Conservation (phyloP, 2,329 filamentous ascomycete genomes). For the Ceratocystis diversiconidia region DNA sequence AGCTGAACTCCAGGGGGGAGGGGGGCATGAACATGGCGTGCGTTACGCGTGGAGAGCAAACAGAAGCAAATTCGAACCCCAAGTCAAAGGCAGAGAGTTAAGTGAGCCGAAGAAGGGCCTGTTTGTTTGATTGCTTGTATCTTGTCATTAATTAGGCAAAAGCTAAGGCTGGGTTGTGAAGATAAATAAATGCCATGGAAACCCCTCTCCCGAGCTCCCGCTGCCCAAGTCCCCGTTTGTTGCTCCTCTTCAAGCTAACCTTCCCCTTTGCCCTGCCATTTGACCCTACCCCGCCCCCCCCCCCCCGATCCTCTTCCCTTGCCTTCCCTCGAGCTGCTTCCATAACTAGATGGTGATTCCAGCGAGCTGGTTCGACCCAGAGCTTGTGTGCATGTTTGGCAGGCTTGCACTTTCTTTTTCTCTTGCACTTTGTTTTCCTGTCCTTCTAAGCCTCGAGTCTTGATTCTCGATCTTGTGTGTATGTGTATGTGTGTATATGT, state of each 20-base stretch:
- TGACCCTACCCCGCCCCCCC: background rate
- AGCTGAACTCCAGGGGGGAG: background rate
- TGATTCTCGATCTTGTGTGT: too few species aligned
- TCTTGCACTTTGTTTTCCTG: background rate
- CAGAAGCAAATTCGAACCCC: too few species aligned
- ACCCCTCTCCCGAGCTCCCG: background rate
- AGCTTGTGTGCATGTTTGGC: background rate
- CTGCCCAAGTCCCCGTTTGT: background rate
- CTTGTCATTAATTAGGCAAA: background rate
- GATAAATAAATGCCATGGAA: constrained; percentile 1
- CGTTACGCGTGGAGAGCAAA: too few species aligned
- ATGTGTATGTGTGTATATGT: too few species aligned
- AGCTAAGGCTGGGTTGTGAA: background rate
- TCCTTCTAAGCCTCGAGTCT: background rate
- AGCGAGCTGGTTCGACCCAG: background rate
- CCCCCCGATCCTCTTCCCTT: background rate
- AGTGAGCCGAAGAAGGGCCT: background rate
- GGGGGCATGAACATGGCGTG: background rate
- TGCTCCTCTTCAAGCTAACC: too few species aligned
- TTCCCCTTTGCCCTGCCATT: background rate
- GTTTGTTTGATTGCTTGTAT: background rate
- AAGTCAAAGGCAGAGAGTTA: too few species aligned
- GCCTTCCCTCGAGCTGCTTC: too few species aligned
- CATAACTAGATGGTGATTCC: too few species aligned
- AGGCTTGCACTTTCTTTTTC: constrained; percentile 1